Base-by-base conservation (phyloP, 352 stramenopile species). In the Pythium plurisporium region DNA sequence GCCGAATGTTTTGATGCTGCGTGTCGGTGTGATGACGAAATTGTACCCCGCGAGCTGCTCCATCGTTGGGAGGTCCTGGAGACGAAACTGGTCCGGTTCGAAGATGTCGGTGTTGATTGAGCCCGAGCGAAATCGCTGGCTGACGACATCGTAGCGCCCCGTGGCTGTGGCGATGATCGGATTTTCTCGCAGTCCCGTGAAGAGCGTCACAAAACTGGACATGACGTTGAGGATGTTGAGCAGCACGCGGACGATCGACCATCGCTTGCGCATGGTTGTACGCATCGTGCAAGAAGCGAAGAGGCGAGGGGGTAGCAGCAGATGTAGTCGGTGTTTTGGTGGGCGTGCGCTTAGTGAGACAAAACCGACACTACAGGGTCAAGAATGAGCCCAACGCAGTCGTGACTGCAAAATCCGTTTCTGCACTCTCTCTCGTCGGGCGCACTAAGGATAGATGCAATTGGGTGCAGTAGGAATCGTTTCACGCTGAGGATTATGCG, bases 181-280 rank as follows among this genome's bases (percentile, higher is more conserved):
- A 41, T 55, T 67, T 29, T 67, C 59, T 1, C 31, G 43, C 17
- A 67, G 45, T 12, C 52, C 40, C 3, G 41, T 19, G 31, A 34
- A 56, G 1, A 67, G 25, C 26, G 53, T 67, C 31, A 67, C 44
- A 20, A 17, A 33, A 22, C 52, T 67, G 20, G 59, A 43, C 20
- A 51, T 22, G 17, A 58, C 17, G 31, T 64, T 64, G 23, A 65
- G 42, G 23, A 61, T 20, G 2, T 53, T 14, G 15, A 56, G 56
- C 23, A 64, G 17, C 12, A 46, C 4, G 26, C 49, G 49, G 14
- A 48, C 29, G 22, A 56, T 40, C 6, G 36, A 34, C 23, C 8
- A 19, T 10, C 36, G 36, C 15, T n/a, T n/a, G n/a, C n/a, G n/a
- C n/a, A n/a, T n/a, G n/a, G n/a, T n/a, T n/a, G n/a, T n/a, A n/a